phyloP scores from a whole-genome alignment of 495 filamentous ascomycete genomes.

The Chaetomium fimeti region DNA sequence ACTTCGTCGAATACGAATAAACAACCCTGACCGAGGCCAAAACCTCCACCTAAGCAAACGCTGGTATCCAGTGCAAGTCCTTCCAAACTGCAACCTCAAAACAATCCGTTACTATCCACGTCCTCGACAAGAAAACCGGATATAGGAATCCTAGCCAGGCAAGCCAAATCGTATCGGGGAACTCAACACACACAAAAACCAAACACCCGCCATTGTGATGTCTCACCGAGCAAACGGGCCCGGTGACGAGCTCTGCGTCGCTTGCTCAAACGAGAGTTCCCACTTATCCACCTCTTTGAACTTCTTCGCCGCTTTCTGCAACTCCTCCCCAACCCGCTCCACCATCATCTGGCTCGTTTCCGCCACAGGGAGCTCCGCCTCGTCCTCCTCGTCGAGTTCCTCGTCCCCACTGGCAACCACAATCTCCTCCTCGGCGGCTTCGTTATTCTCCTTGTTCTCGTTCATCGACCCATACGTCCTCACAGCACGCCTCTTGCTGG shows the following conservation, averaged over 20 bases:
- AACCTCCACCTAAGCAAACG: constrained; percentile 12
- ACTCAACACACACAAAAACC: not conserved
- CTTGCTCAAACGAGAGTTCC: constrained; percentile 50
- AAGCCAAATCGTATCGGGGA: not conserved
- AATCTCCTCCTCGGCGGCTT: constrained; percentile 28
- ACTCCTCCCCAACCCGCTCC: constrained; percentile 41
- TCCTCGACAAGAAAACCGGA: not conserved
- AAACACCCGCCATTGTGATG: not conserved
- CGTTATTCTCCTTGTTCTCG: constrained; percentile 48
- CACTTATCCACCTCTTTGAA: constrained; percentile 54
- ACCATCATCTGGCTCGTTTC: constrained; percentile 36
- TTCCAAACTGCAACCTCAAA: not conserved
- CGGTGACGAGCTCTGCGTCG: constrained; percentile 39
- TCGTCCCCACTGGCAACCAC: constrained; percentile 25
- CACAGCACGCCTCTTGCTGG: constrained; percentile 28
- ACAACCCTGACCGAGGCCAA: not conserved
- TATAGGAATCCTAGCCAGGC: not conserved
- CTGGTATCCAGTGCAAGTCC: constrained; percentile 19
- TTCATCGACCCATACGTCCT: constrained; percentile 38
- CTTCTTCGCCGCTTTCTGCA: constrained; percentile 48
- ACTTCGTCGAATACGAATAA: not conserved
- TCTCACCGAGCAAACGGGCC: constrained; percentile 38
- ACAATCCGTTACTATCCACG: constrained; percentile 8
- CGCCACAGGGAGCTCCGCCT: constrained; percentile 22
- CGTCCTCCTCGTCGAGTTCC: constrained; percentile 26